Base-by-base conservation (phyloP, 306 rosid species). In the Corylus heterophylla region DNA sequence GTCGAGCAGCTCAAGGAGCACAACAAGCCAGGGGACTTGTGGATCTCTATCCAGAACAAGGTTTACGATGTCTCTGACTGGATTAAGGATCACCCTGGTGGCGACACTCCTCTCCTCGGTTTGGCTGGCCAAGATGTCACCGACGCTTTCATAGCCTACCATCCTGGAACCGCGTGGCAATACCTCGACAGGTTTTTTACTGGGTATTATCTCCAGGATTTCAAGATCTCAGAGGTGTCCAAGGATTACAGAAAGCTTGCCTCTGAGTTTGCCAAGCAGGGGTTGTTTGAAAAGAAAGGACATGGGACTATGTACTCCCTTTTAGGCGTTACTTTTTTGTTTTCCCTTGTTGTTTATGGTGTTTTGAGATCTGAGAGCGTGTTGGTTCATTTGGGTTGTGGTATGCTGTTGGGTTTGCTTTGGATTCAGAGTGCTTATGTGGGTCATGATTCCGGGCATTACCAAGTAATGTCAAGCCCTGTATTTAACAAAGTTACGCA, bases 381-480 rank as follows among this genome's bases (percentile, higher is more conserved):
- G 5, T 79, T 29, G 66, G 85, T 87, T 18, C 98, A 87, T 74
- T 20, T 92, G 73, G 92, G 80, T 27, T 88, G 96, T 67, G 90
- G 86, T 49, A 44, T 85, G 37, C 73, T 93, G 82, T 76, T 91
- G 92, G 98, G 98, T 66, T 12, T 93, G 44, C 86, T 92, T 7
- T 93, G 98, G 97, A 87, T 93, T 86, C 93, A 89, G 80, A 87
- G 92, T 72, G 93, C 97, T 1, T 93, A 89, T 79, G 82, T 93
- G 49, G 98, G 96, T 22, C 97, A 93, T 82, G 97, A 93, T 72
- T 85, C 97, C 25, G 97, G 98, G 12, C 98, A 93, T 68, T 92
- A 93, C 70, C 91, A 89, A 85, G 86, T 92, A 16, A 92, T 93
- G 97, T 35, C 84, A 0, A 83, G 79, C 63, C 77, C 58, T 0